Evolutionary conservation across 805 yeast genomes (phyloP).

Genomic region (Geotrichum ghanense): DNA sequence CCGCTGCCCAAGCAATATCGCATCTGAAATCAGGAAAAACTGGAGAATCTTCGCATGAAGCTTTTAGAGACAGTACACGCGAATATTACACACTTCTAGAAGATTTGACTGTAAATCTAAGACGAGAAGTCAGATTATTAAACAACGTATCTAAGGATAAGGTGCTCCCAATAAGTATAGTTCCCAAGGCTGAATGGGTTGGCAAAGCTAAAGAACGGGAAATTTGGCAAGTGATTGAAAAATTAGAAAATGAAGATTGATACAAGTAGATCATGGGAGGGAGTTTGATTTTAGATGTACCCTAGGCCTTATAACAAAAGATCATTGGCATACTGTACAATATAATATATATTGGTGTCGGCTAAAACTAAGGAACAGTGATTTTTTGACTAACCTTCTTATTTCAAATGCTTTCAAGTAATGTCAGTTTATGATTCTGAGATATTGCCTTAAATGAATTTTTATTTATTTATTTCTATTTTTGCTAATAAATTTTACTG

Average conservation of each 20-base stretch:
- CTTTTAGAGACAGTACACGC: conserved; percentile 34
- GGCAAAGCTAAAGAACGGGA: conserved; percentile 46
- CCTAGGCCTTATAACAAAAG: too few species aligned
- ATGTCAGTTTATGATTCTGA: too few species aligned
- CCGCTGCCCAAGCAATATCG: conserved; percentile 19
- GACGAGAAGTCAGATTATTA: conserved; percentile 55
- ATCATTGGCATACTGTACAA: too few species aligned
- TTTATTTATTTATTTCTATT: too few species aligned
- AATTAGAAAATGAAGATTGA: conserved; percentile 14
- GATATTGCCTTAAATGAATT: too few species aligned
- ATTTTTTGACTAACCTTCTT: too few species aligned
- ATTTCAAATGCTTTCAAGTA: too few species aligned
- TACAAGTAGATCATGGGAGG: too few species aligned
- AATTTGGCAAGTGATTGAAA: conserved; percentile 23
- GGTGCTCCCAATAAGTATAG: conserved; percentile 56
- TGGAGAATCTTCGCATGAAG: conserved; percentile 22
- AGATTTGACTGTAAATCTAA: conserved; percentile 43
- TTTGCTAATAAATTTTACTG: too few species aligned
- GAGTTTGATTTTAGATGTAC: too few species aligned
- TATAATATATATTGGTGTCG: too few species aligned
- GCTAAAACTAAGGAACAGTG: too few species aligned
- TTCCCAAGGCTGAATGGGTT: conserved; percentile 58
- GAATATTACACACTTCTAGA: conserved; percentile 45
- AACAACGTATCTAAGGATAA: conserved; percentile 38
- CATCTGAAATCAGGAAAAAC: conserved; percentile 21